Evolutionary conservation across 768 basidiomycete species (phyloP), one percentile per base, ranked within the genome.

Genomic region (Lactarius hatsudake): DNA sequence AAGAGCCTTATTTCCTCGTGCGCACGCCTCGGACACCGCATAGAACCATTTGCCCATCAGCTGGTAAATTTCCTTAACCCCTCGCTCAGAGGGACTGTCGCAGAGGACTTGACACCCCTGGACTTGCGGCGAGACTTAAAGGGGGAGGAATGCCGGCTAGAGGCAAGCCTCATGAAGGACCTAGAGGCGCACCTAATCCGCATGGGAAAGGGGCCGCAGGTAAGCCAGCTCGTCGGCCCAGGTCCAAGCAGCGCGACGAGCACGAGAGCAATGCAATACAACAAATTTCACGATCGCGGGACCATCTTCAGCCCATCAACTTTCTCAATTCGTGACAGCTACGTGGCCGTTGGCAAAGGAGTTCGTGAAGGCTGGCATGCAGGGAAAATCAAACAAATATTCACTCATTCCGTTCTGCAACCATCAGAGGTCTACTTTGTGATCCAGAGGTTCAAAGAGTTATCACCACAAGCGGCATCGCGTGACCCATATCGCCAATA

Each of bases 321-420:
- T 1, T 63, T 23, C 15, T 55, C 51, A 20, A 34, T 36, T n/a
- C 23, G 20, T 13, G 54, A 63, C 34, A 54, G 62, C 38, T 56
- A 56, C 17, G 30, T 63, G 4, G 62, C 32, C 36, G 5, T 56
- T 54, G 62, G 62, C 1, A n/a, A 23, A n/a, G 62, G 62, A 2
- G 23, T 63, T 32, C 48, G 53, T 40, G 28, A 55, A 12, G 53
- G 23, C 28, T 63, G 62, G 62, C 20, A 56, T 26, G 62, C 62
- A 30, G 62, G 48, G 15, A 48, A 54, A 30, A 55, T 63, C 20
- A 48, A 62, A 13, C 61, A 62, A 12, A 62, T 62, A 42, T 62
- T 62, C 61, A 26, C n/a, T 3, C 43, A 51, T 48, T 23, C 30
- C 28, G 8, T n/a, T 43, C n/a, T 28, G 26, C 18, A 9, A 17